Percentiles rank a stretch among this genome's conserved stretches.
phyloP scores from a whole-genome alignment of 768 basidiomycete species.

The Hysterangium stoloniferum region DNA sequence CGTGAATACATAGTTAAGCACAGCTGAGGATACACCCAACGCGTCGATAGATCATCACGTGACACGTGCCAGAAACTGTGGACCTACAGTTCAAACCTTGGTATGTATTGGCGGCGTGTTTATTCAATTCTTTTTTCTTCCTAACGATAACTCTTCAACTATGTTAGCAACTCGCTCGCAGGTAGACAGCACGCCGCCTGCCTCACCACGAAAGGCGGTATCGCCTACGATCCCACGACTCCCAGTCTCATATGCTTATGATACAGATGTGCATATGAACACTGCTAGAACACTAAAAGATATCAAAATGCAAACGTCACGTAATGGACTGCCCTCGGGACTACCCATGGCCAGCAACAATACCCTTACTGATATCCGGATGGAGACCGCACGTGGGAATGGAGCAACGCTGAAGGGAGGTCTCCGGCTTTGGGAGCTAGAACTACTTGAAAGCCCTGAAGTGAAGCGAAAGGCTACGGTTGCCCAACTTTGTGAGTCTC shows the following conservation, averaged over 20 bases:
- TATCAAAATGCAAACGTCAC: slow-evolving; percentile 61
- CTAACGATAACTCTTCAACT: slow-evolving; percentile 2
- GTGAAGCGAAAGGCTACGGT: slow-evolving; percentile 94
- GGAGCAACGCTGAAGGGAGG: slow-evolving; percentile 45
- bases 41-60: slow-evolving; percentile 7
- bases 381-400: slow-evolving; percentile 56
- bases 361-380: slow-evolving; percentile 43
- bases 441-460: slow-evolving; percentile 76
- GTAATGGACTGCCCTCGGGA: slow-evolving; percentile 22
- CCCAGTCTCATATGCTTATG: slow-evolving; percentile 1
- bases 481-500: slow-evolving; percentile 80
- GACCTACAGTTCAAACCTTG: slow-evolving; percentile 5
- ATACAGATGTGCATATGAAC: slow-evolving; percentile 64
- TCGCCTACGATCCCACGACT: neutral
- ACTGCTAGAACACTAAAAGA: slow-evolving; percentile 54
- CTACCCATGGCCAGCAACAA: slow-evolving; percentile 30
- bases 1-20: slow-evolving; percentile 5
- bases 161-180: slow-evolving; percentile 7
- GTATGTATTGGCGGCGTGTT: neutral
- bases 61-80: neutral
- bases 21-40: neutral
- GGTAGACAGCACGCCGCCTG: neutral
- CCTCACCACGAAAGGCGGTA: neutral
- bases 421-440: slow-evolving; percentile 76
- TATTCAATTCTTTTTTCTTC: neutral